Percentiles rank a stretch among this genome's conserved stretches.
Conservation (phyloP, 192 early-diverging fungal species). For the Phlyctochytrium arcticum region DNA sequence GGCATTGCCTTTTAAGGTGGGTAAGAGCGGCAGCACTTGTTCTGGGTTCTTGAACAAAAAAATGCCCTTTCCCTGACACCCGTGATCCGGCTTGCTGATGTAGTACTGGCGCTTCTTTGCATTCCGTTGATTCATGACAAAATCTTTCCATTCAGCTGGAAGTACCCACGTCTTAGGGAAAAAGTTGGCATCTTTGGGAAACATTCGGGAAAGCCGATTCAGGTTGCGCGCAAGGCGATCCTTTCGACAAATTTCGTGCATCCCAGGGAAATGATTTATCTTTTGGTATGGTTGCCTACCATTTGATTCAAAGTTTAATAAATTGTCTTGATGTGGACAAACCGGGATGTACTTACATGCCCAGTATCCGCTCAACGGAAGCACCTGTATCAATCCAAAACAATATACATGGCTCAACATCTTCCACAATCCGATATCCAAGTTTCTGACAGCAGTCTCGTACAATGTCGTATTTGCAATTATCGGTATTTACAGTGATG, state of each 20-base stretch:
- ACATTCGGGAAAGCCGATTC: slow-evolving; percentile 34
- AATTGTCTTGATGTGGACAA: neutral
- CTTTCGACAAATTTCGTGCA: slow-evolving; percentile 62
- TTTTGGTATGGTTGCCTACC: slow-evolving; percentile 45
- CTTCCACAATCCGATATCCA: slow-evolving; percentile 39
- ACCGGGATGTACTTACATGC: slow-evolving; percentile 31
- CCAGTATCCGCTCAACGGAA: slow-evolving; percentile 47
- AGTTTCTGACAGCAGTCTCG: slow-evolving; percentile 22
- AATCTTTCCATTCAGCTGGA: slow-evolving; percentile 45
- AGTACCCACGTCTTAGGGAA: slow-evolving; percentile 54
- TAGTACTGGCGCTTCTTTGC: slow-evolving; percentile 24
- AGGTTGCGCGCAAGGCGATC: slow-evolving; percentile 56
- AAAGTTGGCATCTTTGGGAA: slow-evolving; percentile 55
- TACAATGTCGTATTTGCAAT: slow-evolving; percentile 56
- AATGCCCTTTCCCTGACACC: slow-evolving; percentile 45
- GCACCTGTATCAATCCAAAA: slow-evolving; percentile 60
- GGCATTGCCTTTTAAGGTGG: slow-evolving; percentile 13
- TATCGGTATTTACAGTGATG: slow-evolving; percentile 7
- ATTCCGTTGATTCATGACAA: slow-evolving; percentile 18
- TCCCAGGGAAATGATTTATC: slow-evolving; percentile 63
- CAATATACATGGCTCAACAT: slow-evolving; percentile 35
- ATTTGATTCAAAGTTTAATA: neutral
- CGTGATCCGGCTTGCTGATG: slow-evolving; percentile 57
- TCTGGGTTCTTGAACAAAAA: slow-evolving; percentile 26
- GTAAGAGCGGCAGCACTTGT: slow-evolving; percentile 12